phyloP scores from a whole-genome alignment of 345 rosid species.

The Sisymbrium altissimum region DNA sequence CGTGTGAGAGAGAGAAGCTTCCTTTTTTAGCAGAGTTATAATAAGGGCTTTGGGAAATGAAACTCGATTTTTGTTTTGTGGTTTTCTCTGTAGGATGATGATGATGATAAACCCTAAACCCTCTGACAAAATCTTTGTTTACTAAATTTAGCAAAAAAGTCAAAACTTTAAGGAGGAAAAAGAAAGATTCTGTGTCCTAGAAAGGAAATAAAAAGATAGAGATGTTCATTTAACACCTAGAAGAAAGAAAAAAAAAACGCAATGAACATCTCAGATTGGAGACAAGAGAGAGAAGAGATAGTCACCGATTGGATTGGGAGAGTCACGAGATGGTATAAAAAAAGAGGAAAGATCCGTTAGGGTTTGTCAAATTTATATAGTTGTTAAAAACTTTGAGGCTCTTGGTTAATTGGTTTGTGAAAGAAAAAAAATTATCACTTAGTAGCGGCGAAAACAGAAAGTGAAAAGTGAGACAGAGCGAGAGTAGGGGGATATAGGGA shows the following conservation, averaged over 20 bases:
- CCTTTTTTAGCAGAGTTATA: background rate
- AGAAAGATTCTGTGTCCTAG: background rate
- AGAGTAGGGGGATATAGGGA: background rate
- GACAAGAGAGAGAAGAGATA: background rate
- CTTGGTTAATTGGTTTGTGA: background rate
- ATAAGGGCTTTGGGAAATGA: background rate
- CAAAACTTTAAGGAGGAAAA: background rate
- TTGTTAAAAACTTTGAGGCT: background rate
- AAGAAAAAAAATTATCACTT: background rate
- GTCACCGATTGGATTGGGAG: constrained; percentile 6
- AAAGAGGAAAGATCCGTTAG: constrained; percentile 1
- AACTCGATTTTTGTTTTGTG: background rate
- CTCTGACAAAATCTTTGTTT: constrained; percentile 13
- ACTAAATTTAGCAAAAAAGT: constrained; percentile 12
- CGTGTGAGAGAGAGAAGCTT: background rate
- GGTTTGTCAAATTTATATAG: constrained; percentile 3
- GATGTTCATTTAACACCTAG: background rate
- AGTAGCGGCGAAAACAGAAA: background rate
- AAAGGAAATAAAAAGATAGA: background rate
- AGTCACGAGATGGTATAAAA: background rate
- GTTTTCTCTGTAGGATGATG: background rate
- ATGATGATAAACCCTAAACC: constrained; percentile 29
- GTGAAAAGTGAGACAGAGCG: background rate
- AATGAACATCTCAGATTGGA: background rate
- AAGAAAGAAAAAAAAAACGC: background rate